Conservation (phyloP, 2,329 filamentous ascomycete species). For the Blastomyces parvus region DNA sequence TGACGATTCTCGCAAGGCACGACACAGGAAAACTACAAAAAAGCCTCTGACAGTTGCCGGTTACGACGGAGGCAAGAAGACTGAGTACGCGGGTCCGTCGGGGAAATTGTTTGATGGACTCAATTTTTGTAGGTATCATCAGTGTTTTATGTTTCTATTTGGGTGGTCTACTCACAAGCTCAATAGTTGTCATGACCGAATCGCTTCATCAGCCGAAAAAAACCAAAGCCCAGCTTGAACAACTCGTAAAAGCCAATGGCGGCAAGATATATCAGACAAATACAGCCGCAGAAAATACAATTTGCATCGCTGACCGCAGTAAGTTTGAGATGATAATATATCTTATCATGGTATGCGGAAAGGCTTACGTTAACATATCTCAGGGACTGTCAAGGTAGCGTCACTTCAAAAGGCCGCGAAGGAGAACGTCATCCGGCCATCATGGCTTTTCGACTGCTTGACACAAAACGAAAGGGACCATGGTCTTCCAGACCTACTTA, state of each 20-base stretch:
- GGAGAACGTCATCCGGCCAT: slow-evolving; percentile 64
- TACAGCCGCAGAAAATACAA: slow-evolving; percentile 50
- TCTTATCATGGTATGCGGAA: not conserved
- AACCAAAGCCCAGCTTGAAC: slow-evolving; percentile 68
- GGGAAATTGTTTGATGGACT: slow-evolving; percentile 64
- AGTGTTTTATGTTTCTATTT: not conserved
- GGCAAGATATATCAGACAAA: slow-evolving; percentile 69
- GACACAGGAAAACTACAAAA: slow-evolving; percentile 47
- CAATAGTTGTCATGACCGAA: slow-evolving; percentile 54
- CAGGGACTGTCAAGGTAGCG: slow-evolving; percentile 63
- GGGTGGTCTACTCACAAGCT: slow-evolving; percentile 11
- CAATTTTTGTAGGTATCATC: slow-evolving; percentile 53
- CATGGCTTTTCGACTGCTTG: slow-evolving; percentile 78
- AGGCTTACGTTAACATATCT: slow-evolving; percentile 28
- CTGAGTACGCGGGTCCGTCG: slow-evolving; percentile 47
- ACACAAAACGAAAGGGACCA: slow-evolving; percentile 47
- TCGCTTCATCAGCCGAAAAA: slow-evolving; percentile 52
- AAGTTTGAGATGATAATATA: slow-evolving; percentile 13
- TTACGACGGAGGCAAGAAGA: slow-evolving; percentile 45
- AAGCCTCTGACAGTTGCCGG: slow-evolving; percentile 68
- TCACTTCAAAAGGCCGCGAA: slow-evolving; percentile 65
- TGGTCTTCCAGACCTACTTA: slow-evolving; percentile 46
- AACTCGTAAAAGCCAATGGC: slow-evolving; percentile 71
- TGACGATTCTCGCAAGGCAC: slow-evolving; percentile 55
- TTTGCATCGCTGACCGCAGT: slow-evolving; percentile 72